Base-by-base conservation (phyloP, 2,329 filamentous ascomycete species). In the Cladophialophora psammophila region DNA sequence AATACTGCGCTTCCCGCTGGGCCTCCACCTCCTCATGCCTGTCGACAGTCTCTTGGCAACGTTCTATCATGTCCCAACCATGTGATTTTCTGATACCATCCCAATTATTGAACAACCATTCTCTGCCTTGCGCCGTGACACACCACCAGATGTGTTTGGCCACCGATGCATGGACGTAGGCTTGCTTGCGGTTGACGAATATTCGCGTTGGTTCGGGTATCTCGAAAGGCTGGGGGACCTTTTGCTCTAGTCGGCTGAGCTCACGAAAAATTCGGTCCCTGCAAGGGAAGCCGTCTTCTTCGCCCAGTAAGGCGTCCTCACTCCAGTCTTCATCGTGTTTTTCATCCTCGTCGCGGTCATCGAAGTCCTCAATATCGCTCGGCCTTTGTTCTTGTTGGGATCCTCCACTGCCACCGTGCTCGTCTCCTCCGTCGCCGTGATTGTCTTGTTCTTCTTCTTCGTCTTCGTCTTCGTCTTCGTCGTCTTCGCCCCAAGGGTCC, bases 241-340 rank as follows among this genome's bases (percentile, higher is more conserved):
- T 40, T 13, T 6, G 13, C 18, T 40, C 18, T n/a, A 60, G 31
- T 26, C 31, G 57, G 34, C 26, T 18, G 13, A 50, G n/a, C 31
- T 31, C 57, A 18, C 18, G 40, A 31, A 50, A 59, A 20, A 59
- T 40, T 48, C 40, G 38, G 7, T n/a, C 6, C 26, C 31, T 34
- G 40, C 57, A 59, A 7, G 57, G 38, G 20, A 26, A 13, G 15
- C 57, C 31, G 15, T 55, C 60, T 26, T 32, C 32, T 36, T 63
- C 53, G 26, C 36, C 45, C 10, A 20, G 13, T 20, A 42, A 15
- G 38, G 10, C 20, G 2, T 3, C 36, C 15, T 26, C 34, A n/a
- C 60, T 40, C 26, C 26, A 26, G 26, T 26, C 26, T 26, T 26
- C 54, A 34, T 42, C 53, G 40, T 60, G 42, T 36, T 34, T 31